Evolutionary conservation across 2,329 filamentous ascomycete genomes (phyloP).

Genomic region (Arthrinium phaeospermum): DNA sequence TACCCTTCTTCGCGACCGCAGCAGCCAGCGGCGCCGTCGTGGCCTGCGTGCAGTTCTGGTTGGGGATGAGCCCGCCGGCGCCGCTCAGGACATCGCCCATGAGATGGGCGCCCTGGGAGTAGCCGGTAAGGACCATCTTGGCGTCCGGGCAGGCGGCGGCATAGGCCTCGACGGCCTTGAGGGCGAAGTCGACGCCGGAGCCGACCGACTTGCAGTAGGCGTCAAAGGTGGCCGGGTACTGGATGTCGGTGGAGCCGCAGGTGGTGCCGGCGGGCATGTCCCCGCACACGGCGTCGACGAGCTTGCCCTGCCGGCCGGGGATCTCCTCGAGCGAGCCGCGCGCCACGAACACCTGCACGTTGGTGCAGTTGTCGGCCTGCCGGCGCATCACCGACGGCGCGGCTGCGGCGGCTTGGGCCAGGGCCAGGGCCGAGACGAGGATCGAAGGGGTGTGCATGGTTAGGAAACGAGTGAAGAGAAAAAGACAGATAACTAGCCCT

Average conservation of each 20-base stretch:
- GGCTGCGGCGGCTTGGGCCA: constrained; percentile 7
- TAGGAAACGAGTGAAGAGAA: not conserved
- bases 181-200: constrained; percentile 9
- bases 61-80: constrained; percentile 8
- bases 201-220: constrained; percentile 12
- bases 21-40: not conserved
- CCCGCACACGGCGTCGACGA: constrained; percentile 14
- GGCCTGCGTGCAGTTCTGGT: constrained; percentile 16
- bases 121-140: constrained; percentile 17
- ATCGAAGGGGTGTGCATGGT: not conserved
- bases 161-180: not conserved
- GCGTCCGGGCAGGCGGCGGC: constrained; percentile 2
- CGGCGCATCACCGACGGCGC: not conserved
- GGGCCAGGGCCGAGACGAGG: constrained; percentile 3
- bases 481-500: not conserved
- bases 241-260: constrained; percentile 16
- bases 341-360: constrained; percentile 15
- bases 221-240: constrained; percentile 19
- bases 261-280: not conserved
- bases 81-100: constrained; percentile 14
- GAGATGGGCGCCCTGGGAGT: constrained; percentile 14
- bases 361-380: not conserved
- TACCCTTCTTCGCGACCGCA: not conserved
- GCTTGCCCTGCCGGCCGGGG: constrained; percentile 16
- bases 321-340: constrained; percentile 17